A percentile compares a stretch with the other conserved stretches of the same genome.
phyloP scores from a whole-genome alignment of 305 asterid species.

The Fraxinus ornus region DNA sequence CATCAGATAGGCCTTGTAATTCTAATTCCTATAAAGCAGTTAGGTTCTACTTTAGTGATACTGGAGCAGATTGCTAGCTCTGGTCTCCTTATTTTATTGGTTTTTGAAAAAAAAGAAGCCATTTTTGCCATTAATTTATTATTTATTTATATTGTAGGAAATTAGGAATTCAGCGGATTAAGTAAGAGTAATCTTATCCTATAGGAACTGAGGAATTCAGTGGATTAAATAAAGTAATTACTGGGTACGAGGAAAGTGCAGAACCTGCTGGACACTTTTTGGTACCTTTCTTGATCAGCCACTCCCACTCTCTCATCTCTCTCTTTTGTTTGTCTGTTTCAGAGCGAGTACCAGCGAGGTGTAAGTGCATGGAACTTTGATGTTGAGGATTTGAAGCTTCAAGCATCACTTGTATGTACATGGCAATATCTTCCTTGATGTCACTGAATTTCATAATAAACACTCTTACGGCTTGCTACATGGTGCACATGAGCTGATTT shows the following conservation, averaged over 20 bases:
- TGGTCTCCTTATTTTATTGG: neutral
- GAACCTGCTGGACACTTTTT: neutral
- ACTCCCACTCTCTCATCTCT: neutral
- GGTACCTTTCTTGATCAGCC: neutral
- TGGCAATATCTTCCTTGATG: neutral
- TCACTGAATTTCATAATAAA: neutral
- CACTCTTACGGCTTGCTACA: conserved; percentile 18
- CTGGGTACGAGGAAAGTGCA: neutral
- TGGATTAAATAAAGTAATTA: conserved; percentile 1
- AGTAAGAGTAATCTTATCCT: neutral
- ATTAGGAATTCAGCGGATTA: conserved; percentile 2
- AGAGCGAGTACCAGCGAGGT: conserved; percentile 99
- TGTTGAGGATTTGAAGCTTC: conserved; percentile 85
- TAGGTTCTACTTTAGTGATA: neutral
- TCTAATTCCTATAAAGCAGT: neutral
- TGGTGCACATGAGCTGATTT: conserved; percentile 26
- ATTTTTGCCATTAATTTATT: neutral
- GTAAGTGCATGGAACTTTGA: conserved; percentile 99
- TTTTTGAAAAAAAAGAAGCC: conserved; percentile 4
- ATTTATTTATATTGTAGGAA: neutral
- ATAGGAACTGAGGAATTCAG: neutral
- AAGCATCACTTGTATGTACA: conserved; percentile 82
- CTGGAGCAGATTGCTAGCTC: neutral
- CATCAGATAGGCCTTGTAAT: neutral
- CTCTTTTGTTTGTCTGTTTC: conserved; percentile 29